Evolutionary conservation across 2,329 filamentous ascomycete genomes (phyloP).

Genomic region (Trichoderma guizhouense): DNA sequence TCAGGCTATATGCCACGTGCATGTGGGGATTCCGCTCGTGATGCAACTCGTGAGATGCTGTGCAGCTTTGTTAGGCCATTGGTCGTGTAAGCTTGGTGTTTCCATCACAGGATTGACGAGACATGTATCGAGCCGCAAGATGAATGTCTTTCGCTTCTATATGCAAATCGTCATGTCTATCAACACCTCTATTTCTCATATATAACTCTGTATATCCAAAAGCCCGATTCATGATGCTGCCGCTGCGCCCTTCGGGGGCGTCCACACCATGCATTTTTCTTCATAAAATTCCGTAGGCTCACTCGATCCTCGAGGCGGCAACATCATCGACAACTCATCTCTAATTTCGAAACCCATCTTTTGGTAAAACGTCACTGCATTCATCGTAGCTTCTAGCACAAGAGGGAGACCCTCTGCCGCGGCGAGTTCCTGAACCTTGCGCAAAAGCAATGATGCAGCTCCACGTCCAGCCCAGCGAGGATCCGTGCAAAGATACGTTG

Average conservation of each 20-base stretch:
- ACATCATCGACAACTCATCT: slow-evolving; percentile 34
- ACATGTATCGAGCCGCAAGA: neutral
- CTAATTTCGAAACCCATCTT: slow-evolving; percentile 35
- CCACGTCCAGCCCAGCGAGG: slow-evolving; percentile 35
- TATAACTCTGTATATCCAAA: neutral
- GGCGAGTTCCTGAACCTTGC: slow-evolving; percentile 33
- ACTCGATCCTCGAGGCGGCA: slow-evolving; percentile 30
- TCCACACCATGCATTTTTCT: slow-evolving; percentile 35
- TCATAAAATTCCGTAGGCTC: slow-evolving; percentile 34
- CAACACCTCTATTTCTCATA: neutral
- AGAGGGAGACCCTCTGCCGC: slow-evolving; percentile 32
- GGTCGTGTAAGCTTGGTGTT: neutral
- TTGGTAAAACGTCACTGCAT: slow-evolving; percentile 38
- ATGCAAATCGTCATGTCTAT: neutral
- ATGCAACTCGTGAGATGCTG: slow-evolving; percentile 14
- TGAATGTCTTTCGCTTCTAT: neutral
- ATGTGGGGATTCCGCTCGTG: slow-evolving; percentile 12
- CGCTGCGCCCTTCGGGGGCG: neutral
- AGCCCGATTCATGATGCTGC: neutral
- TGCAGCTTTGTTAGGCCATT: neutral
- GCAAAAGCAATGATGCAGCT: slow-evolving; percentile 34
- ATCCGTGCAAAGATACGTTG: slow-evolving; percentile 40
- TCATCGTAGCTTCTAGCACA: slow-evolving; percentile 39
- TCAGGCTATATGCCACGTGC: slow-evolving; percentile 21
- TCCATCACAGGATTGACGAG: neutral